A percentile compares a stretch with the other conserved stretches of the same genome.
Conservation (phyloP, 164 flowering plant genomes). For the Vitis rupestris region DNA sequence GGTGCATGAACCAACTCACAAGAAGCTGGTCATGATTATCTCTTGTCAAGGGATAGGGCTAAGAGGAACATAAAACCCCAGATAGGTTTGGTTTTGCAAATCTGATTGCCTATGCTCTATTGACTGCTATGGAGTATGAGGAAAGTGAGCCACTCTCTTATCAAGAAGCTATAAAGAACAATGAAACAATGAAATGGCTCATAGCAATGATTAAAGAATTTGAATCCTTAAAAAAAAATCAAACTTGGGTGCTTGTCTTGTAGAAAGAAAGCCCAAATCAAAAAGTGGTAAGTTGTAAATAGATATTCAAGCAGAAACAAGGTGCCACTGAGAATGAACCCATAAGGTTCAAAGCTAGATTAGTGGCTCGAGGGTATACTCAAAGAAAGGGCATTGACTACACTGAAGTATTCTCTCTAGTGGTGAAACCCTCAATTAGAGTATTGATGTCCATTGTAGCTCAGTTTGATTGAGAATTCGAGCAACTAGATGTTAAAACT, state of each 20-base stretch:
- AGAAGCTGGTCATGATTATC: background rate
- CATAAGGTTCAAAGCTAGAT: too few species aligned
- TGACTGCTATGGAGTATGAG: background rate
- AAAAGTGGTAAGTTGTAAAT: slow-evolving; percentile 12
- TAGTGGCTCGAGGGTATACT: too few species aligned
- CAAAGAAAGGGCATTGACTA: too few species aligned
- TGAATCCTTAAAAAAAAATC: slow-evolving; percentile 14
- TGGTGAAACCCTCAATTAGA: too few species aligned
- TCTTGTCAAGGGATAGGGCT: background rate
- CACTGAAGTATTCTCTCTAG: too few species aligned
- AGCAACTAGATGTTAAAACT: too few species aligned
- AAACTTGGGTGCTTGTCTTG: slow-evolving; percentile 17
- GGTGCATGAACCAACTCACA: too few species aligned
- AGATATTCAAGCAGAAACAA: background rate
- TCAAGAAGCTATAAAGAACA: slow-evolving; percentile 1
- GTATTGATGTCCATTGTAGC: too few species aligned
- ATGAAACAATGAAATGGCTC: background rate
- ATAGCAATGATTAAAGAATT: slow-evolving; percentile 16
- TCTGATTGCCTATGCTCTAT: slow-evolving; percentile 13
- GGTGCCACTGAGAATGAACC: too few species aligned
- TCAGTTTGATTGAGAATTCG: too few species aligned
- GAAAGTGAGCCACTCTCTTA: slow-evolving; percentile 10
- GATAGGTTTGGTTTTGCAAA: background rate
- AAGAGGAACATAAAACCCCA: background rate
- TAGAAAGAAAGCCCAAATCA: background rate